Evolutionary conservation across 1,139 yeast species (phyloP), one percentile per base, ranked within the genome.

Genomic region (Diutina catenulata): DNA sequence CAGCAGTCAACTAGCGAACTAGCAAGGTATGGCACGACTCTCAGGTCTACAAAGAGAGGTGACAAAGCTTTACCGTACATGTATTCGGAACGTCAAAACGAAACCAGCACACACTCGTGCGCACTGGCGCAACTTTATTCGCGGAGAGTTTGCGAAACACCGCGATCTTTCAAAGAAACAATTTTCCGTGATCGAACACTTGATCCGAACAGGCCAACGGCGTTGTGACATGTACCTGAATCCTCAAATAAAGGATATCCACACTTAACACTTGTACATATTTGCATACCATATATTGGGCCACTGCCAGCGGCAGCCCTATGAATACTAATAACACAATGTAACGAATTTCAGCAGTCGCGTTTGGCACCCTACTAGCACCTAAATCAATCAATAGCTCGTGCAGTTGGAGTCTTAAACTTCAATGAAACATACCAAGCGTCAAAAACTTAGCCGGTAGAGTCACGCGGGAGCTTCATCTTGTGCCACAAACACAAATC

Each of bases 171-270:
- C 82, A 25, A 77, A 83, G 52, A 80, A 84, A 49, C 95, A 84
- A 50, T 88, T 88, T 53, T 68, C 80, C 27, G 83, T 95, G 1
- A 76, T 91, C 38, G 98, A 91, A 54, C 91, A 87, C 58, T 62
- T 91, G 36, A 56, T 91, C 28, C 64, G 98, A 41, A 70, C 72
- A 9, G 98, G 97, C 2, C 67, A 72, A 44, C 73, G 80, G 50
- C 68, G 80, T 51, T 64, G 72, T 42, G 94, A 86, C 45, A 71
- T 79, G 75, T 83, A 79, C 49, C 74, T 81, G 52, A 68, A 70
- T 43, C 75, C 80, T 0, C 74, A 70, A 38, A 74, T 80, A 33
- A 80, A 76, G 48, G 80, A 80, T 48, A 80, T 81, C 27, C 70
- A 69, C 28, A 24, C n/a, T 13, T 24, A 4, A 5, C 10, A 24